Evolutionary conservation across 805 yeast species (phyloP).

Genomic region (Candida hispaniensis): DNA sequence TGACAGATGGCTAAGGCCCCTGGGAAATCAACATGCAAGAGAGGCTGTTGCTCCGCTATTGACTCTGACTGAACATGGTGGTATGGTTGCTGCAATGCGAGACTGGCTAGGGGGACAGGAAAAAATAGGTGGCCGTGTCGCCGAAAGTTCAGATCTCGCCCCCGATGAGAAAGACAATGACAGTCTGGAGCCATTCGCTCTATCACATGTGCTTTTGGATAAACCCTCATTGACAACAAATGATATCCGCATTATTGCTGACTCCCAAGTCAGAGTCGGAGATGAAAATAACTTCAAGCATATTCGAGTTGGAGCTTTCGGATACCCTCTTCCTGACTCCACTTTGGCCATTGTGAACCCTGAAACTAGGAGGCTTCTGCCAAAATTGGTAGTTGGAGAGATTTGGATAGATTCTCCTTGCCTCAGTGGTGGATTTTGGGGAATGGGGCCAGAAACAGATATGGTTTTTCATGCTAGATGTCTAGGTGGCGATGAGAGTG

Average conservation of each 20-base stretch:
- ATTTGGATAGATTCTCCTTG: slow-evolving; percentile 96
- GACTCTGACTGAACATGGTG: slow-evolving; percentile 88
- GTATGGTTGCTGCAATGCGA: slow-evolving; percentile 82
- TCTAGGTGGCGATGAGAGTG: slow-evolving; percentile 51
- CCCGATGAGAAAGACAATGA: slow-evolving; percentile 33
- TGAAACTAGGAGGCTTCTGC: slow-evolving; percentile 66
- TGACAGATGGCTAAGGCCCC: slow-evolving; percentile 80
- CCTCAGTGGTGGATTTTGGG: slow-evolving; percentile 84
- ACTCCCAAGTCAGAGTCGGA: slow-evolving; percentile 36
- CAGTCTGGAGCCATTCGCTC: slow-evolving; percentile 33
- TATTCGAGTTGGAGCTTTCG: slow-evolving; percentile 80
- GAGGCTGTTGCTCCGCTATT: slow-evolving; percentile 80
- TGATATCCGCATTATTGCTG: slow-evolving; percentile 53
- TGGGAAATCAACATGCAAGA: slow-evolving; percentile 71
- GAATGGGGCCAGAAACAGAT: slow-evolving; percentile 52
- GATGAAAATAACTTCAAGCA: slow-evolving; percentile 36
- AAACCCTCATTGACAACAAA: slow-evolving; percentile 64
- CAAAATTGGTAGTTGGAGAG: slow-evolving; percentile 79
- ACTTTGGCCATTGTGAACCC: slow-evolving; percentile 91
- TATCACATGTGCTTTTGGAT: slow-evolving; percentile 62
- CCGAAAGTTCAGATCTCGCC: slow-evolving; percentile 28
- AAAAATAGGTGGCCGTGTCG: slow-evolving; percentile 39
- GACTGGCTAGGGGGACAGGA: slow-evolving; percentile 79
- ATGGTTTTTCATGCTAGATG: slow-evolving; percentile 75
- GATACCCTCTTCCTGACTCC: slow-evolving; percentile 89